Evolutionary conservation across 495 filamentous ascomycete genomes (phyloP).

Genomic region (Podospora conica): DNA sequence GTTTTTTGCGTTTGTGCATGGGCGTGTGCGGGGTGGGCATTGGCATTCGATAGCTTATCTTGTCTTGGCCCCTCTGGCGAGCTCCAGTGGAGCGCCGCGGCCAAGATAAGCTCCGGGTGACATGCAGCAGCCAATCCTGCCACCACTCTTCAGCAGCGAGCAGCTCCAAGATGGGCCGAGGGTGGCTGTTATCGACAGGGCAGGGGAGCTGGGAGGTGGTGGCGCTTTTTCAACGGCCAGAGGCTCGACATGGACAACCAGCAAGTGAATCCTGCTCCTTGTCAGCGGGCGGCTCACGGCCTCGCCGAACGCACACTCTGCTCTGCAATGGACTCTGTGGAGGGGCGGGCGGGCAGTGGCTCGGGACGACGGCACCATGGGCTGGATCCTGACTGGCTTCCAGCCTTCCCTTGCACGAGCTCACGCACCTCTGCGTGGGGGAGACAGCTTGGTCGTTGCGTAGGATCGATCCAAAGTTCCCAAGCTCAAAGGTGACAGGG

Average conservation of each 20-base stretch:
- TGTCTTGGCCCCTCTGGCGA: background rate
- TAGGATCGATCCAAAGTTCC: background rate
- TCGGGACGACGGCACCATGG: background rate
- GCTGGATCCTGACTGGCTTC: background rate
- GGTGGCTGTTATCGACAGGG: background rate
- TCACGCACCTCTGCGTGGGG: background rate
- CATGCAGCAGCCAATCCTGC: background rate
- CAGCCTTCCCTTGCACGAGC: background rate
- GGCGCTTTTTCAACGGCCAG: background rate
- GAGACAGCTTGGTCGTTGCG: no score
- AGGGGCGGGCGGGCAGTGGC: background rate
- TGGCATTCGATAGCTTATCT: slow-evolving; percentile 16
- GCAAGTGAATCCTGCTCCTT: background rate
- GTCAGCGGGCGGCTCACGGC: background rate
- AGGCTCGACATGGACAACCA: no score
- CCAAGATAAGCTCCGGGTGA: background rate
- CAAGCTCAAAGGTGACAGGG: background rate
- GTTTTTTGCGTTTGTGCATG: slow-evolving; percentile 3
- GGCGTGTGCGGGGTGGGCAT: slow-evolving; percentile 12
- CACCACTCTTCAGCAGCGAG: background rate
- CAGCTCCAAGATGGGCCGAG: background rate
- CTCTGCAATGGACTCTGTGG: background rate
- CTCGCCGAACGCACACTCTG: background rate
- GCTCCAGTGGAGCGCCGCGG: background rate
- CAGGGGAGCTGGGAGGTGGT: background rate